Evolutionary conservation across 495 filamentous ascomycete species (phyloP).

Genomic region (Podospora didyma): DNA sequence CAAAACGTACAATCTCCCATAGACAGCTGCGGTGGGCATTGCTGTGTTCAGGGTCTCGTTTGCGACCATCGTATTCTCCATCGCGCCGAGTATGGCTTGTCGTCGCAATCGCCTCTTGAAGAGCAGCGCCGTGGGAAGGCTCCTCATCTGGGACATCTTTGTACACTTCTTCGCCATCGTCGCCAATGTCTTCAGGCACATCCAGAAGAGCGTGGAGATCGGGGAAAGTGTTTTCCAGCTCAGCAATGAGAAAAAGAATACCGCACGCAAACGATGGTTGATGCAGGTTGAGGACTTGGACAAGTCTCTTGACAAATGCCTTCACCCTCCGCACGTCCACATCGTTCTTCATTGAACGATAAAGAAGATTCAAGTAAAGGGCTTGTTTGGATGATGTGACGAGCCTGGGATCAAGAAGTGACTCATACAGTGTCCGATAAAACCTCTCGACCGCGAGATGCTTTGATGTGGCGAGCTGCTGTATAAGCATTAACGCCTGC

Average conservation of each 20-base stretch:
- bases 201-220: slow-evolving; percentile 69
- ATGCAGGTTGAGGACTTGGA: slow-evolving; percentile 82
- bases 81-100: not conserved
- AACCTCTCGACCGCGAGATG: slow-evolving; percentile 78
- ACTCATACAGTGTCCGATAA: slow-evolving; percentile 93
- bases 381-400: slow-evolving; percentile 90
- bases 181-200: slow-evolving; percentile 61
- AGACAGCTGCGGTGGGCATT: slow-evolving; percentile 86
- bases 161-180: slow-evolving; percentile 36
- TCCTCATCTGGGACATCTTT: slow-evolving; percentile 69
- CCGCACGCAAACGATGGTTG: slow-evolving; percentile 91
- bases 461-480: slow-evolving; percentile 80
- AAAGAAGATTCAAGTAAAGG: slow-evolving; percentile 88
- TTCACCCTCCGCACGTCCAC: slow-evolving; percentile 83
- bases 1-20: slow-evolving; percentile 73
- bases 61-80: slow-evolving; percentile 72
- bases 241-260: slow-evolving; percentile 78
- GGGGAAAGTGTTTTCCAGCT: slow-evolving; percentile 71
- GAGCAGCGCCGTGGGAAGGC: slow-evolving; percentile 48
- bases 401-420: slow-evolving; percentile 83
- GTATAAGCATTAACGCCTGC: slow-evolving; percentile 91
- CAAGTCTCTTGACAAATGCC: slow-evolving; percentile 87
- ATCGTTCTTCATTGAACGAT: slow-evolving; percentile 80
- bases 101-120: slow-evolving; percentile 9
- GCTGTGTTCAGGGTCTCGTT: slow-evolving; percentile 84